Percentiles rank a stretch among this genome's conserved stretches.
phyloP scores from a whole-genome alignment of 257 asterid species.

The Rubia yunnanensis region DNA sequence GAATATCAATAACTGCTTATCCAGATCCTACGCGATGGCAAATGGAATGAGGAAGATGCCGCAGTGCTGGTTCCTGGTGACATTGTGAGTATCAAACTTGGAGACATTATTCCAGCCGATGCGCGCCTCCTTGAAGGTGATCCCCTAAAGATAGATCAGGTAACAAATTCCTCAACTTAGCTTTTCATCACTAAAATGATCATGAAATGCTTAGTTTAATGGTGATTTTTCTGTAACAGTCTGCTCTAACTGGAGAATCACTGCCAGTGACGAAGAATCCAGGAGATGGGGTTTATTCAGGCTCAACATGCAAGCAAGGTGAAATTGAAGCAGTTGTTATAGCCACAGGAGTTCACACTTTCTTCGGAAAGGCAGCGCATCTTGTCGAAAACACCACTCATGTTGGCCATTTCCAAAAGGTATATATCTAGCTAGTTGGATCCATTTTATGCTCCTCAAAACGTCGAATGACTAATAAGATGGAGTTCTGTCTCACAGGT shows the following conservation, averaged over 20 bases:
- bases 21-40: slow-evolving; percentile 49
- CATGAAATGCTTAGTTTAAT: not conserved
- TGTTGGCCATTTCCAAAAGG: slow-evolving; percentile 40
- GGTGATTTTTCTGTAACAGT: slow-evolving; percentile 13
- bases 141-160: slow-evolving; percentile 38
- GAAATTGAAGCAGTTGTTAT: slow-evolving; percentile 35
- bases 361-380: slow-evolving; percentile 43
- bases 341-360: slow-evolving; percentile 37
- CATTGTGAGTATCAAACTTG: slow-evolving; percentile 29
- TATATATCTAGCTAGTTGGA: too few relatives aligned
- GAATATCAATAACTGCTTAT: not conserved
- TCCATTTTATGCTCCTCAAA: too few relatives aligned
- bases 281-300: slow-evolving; percentile 33
- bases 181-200: not conserved
- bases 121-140: slow-evolving; percentile 37
- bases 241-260: slow-evolving; percentile 38
- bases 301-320: slow-evolving; percentile 40
- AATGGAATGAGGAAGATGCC: slow-evolving; percentile 36
- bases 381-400: slow-evolving; percentile 38
- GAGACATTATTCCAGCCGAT: slow-evolving; percentile 35
- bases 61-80: slow-evolving; percentile 30
- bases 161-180: not conserved
- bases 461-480: too few relatives aligned
- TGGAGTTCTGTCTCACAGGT: slow-evolving; percentile 22
- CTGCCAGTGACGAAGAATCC: slow-evolving; percentile 33